Percentiles rank a stretch among this genome's conserved stretches.
Evolutionary conservation across 805 yeast species (phyloP).

Genomic region (Diddensiella santjacobensis): DNA sequence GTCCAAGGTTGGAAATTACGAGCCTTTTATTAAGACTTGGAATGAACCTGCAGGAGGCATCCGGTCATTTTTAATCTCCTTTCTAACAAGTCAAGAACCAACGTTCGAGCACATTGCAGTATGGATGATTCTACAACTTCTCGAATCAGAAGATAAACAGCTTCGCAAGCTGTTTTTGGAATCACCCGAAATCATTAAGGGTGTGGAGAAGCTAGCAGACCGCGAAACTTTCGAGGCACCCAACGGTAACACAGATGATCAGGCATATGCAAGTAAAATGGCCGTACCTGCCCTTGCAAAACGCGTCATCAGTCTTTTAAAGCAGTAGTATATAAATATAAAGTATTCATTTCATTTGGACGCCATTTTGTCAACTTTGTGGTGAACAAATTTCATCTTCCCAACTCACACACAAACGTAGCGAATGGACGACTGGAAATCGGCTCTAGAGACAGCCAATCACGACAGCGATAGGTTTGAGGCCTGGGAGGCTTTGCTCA

Average conservation of each 20-base stretch:
- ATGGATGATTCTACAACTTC: slow-evolving; percentile 91
- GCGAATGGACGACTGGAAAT: slow-evolving; percentile 7
- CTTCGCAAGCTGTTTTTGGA: slow-evolving; percentile 35
- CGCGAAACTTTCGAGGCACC: slow-evolving; percentile 18
- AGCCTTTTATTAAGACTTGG: slow-evolving; percentile 77
- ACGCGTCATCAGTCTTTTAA: slow-evolving; percentile 25
- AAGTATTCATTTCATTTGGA: too few relatives aligned
- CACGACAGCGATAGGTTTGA: slow-evolving; percentile 18
- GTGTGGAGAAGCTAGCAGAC: slow-evolving; percentile 33
- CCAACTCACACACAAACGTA: too few relatives aligned
- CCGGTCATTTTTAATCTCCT: slow-evolving; percentile 73
- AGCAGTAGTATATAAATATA: slow-evolving; percentile 1
- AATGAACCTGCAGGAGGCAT: slow-evolving; percentile 78
- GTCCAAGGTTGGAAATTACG: slow-evolving; percentile 81
- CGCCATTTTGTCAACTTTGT: too few relatives aligned
- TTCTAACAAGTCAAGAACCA: slow-evolving; percentile 77
- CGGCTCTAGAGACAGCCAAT: slow-evolving; percentile 16
- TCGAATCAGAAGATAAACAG: slow-evolving; percentile 78
- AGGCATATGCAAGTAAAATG: slow-evolving; percentile 32
- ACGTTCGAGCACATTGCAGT: slow-evolving; percentile 97
- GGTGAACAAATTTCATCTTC: too few relatives aligned
- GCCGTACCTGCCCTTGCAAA: slow-evolving; percentile 37
- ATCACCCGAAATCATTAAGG: slow-evolving; percentile 32
- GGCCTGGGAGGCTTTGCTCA: slow-evolving; percentile 18
- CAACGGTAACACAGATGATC: slow-evolving; percentile 21